Evolutionary conservation across 495 filamentous ascomycete species (phyloP).

Genomic region (Lophium mytilinum): DNA sequence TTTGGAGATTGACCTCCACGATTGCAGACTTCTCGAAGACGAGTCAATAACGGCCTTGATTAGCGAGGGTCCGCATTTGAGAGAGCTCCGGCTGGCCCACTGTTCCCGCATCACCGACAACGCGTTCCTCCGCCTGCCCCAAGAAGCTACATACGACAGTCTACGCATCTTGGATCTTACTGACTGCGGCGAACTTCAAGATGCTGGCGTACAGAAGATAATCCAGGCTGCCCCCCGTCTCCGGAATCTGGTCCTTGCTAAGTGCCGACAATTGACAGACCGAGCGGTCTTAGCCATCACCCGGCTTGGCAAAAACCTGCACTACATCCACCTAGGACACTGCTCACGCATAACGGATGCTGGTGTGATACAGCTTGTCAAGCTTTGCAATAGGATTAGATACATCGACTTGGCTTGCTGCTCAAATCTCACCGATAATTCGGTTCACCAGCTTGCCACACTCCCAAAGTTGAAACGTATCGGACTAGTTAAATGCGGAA

Average conservation of each 20-base stretch:
- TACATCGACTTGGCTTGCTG: constrained; percentile 98
- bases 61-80: constrained; percentile 64
- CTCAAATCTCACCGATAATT: constrained; percentile 75
- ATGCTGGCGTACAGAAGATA: constrained; percentile 80
- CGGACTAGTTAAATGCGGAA: constrained; percentile 85
- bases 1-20: constrained; percentile 90
- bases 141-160: constrained; percentile 62
- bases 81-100: constrained; percentile 79
- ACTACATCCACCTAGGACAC: constrained; percentile 93
- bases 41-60: constrained; percentile 72
- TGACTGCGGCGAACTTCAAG: constrained; percentile 70
- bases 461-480: constrained; percentile 91
- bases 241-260: constrained; percentile 86
- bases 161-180: constrained; percentile 93
- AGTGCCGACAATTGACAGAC: constrained; percentile 89
- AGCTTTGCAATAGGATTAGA: constrained; percentile 81
- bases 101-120: constrained; percentile 74
- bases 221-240: constrained; percentile 78
- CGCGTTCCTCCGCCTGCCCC: constrained; percentile 77
- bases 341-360: constrained; percentile 83
- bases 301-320: constrained; percentile 85
- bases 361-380: constrained; percentile 74
- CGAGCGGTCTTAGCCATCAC: constrained; percentile 79
- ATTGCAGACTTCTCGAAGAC: constrained; percentile 72
- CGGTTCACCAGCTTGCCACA: constrained; percentile 73